phyloP scores from a whole-genome alignment of 1,284 basidiomycete genomes.

The Austropuccinia psidii region DNA sequence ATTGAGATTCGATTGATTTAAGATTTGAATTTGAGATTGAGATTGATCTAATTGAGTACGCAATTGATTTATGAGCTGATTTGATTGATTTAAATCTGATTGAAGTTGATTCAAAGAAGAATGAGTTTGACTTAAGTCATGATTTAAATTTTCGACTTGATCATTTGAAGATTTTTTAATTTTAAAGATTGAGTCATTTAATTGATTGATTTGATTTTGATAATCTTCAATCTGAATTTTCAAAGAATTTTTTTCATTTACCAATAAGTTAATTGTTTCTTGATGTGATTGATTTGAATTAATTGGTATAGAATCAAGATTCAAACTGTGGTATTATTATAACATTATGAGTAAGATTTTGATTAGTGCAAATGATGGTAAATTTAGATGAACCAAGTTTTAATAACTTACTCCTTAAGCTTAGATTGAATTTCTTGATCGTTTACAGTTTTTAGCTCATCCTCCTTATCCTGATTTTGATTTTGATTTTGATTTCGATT shows the following conservation, averaged over 20 bases:
- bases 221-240: slow-evolving; percentile 17
- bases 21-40: slow-evolving; percentile 1
- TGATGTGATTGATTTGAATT: slow-evolving; percentile 10
- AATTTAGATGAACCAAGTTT: background rate
- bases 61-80: background rate
- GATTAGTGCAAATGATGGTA: background rate
- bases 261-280: slow-evolving; percentile 21
- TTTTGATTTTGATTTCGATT: background rate
- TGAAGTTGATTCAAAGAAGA: background rate
- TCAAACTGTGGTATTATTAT: background rate
- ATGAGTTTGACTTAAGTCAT: slow-evolving; percentile 10
- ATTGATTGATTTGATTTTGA: slow-evolving; percentile 5
- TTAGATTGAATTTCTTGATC: background rate
- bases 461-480: too few relatives aligned
- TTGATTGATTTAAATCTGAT: slow-evolving; percentile 14
- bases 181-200: background rate
- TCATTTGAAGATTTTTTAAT: background rate
- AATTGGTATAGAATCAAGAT: background rate
- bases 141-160: background rate
- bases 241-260: slow-evolving; percentile 28
- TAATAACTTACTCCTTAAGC: background rate
- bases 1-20: slow-evolving; percentile 17
- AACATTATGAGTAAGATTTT: background rate
- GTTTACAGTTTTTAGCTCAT: too few relatives aligned
- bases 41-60: slow-evolving; percentile 3